A percentile compares a stretch with the other conserved stretches of the same genome.
phyloP scores from a whole-genome alignment of 129 eudicot genomes.

The Pulicaria dysenterica region DNA sequence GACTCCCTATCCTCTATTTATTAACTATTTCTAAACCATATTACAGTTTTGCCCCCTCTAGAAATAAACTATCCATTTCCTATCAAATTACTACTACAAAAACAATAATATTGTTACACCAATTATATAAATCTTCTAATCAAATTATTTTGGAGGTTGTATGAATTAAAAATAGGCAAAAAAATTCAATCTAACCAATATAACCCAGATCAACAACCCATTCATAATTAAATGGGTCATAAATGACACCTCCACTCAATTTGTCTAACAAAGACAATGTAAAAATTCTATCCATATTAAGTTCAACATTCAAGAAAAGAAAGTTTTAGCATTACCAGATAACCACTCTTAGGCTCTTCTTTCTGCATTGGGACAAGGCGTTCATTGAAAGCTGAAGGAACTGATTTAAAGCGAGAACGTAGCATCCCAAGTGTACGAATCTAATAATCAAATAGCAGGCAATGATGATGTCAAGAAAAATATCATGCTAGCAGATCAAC shows the following conservation, averaged over 20 bases:
- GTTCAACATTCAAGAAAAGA: not conserved
- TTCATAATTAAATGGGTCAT: not conserved
- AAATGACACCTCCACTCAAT: not conserved
- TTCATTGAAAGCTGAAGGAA: conserved; percentile 82
- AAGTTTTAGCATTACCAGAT: conserved; percentile 36
- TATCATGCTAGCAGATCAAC: conserved; percentile 17
- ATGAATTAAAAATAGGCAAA: not conserved
- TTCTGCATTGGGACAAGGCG: conserved; percentile 77
- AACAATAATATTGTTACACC: not conserved
- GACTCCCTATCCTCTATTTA: no score
- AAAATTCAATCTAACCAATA: not conserved
- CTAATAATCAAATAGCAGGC: conserved; percentile 35
- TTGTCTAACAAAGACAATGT: conserved; percentile 2
- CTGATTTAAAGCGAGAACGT: conserved; percentile 90
- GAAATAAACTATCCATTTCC: no score
- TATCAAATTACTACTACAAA: conserved; percentile 4
- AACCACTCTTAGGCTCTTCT: conserved; percentile 41
- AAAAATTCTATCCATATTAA: not conserved
- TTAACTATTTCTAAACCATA: no score
- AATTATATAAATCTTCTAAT: not conserved
- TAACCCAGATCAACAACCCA: not conserved
- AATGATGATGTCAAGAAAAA: conserved; percentile 3
- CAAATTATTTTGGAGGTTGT: not conserved
- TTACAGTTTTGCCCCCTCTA: no score
- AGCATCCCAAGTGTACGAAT: conserved; percentile 99